These are phyloP conservation scores for Phytophthora pistaciae DNA, from an alignment of 352 stramenopile genomes.

Conservation along the genomic window DNA sequence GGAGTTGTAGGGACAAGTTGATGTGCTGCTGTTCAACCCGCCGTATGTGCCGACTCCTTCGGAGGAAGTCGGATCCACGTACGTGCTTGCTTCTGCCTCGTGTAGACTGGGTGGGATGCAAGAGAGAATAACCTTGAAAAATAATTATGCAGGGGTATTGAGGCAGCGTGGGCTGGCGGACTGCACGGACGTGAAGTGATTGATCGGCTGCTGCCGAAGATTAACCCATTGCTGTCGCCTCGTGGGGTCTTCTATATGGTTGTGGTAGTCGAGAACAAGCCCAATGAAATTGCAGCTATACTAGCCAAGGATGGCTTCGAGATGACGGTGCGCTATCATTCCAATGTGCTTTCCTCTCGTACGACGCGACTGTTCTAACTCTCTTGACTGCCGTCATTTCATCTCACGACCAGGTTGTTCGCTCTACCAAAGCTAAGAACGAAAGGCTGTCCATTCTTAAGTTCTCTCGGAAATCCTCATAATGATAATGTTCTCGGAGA, in stretches of 20 bases:
- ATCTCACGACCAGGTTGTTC: slow-evolving; percentile 75
- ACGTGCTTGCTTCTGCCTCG: slow-evolving; percentile 19
- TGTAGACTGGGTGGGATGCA: not conserved
- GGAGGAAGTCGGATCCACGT: slow-evolving; percentile 94
- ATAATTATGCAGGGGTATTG: slow-evolving; percentile 85
- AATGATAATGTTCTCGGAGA: no score
- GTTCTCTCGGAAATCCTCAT: slow-evolving; percentile 45
- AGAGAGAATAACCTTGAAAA: not conserved
- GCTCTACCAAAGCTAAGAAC: slow-evolving; percentile 76
- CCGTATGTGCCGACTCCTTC: slow-evolving; percentile 98
- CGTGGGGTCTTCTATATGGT: slow-evolving; percentile 97
- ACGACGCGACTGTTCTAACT: not conserved
- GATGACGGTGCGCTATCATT: slow-evolving; percentile 56
- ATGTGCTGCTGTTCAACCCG: slow-evolving; percentile 98
- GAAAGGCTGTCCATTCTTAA: slow-evolving; percentile 83
- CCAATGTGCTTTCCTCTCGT: not conserved
- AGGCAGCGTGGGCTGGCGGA: slow-evolving; percentile 97
- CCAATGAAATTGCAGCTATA: slow-evolving; percentile 91
- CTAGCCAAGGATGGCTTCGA: slow-evolving; percentile 71
- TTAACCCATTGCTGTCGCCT: slow-evolving; percentile 86
- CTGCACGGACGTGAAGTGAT: slow-evolving; percentile 95
- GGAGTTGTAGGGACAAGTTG: slow-evolving; percentile 65
- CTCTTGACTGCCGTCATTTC: not conserved
- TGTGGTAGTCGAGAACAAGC: slow-evolving; percentile 97
- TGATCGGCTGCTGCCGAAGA: slow-evolving; percentile 94